Evolutionary conservation across 148 eudicot species (phyloP), one percentile per base, ranked within the genome.

Genomic region (Dysphania ambrosioides): DNA sequence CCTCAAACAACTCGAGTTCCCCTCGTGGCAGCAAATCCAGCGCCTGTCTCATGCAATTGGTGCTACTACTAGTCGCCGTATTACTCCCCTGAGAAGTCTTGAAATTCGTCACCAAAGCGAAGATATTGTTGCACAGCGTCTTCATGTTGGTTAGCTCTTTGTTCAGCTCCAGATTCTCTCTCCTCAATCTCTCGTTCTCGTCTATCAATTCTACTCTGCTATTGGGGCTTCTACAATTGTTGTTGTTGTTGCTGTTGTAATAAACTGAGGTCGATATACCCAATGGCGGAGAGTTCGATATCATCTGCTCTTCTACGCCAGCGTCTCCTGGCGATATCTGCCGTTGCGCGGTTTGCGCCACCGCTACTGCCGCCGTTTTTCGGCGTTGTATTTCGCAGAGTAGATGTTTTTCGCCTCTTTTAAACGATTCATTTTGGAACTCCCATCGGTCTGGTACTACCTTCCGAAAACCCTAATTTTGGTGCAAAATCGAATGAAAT

Each of bases 371-470:
- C 56, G 42, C 64, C 66, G 87, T 55, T 2, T 91, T 94, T 29
- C 97, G 87, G 27, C 98, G 91, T 75, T 88, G 98, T 8, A 94
- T 94, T 12, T 91, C 96, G 74, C 88, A 79, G 0, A 94, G 71
- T 1, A 94, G 82, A 3, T 70, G 85, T 64, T 88, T 94, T 51
- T 91, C 97, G 0, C 91, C 96, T 70, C 82, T 80, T 13, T 87
- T 82, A 31, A 94, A 94, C 66, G 80, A 84, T 4, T 91, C 96
- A 76, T 94, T 91, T 0, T 87, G 82, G 77, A 94, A 91, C 70
- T 94, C 98, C 98, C 98, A 94, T 24, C 96, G 87, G 53, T 94
- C 98, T 2, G 98, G 96, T 10, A 88, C 86, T 16, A 91, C 88
- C 74, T 94, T 94, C n/a, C 97, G 84, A 71, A 94, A 91, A 72